Evolutionary conservation across 805 yeast species (phyloP).

Genomic region (Starmera pachycereana): DNA sequence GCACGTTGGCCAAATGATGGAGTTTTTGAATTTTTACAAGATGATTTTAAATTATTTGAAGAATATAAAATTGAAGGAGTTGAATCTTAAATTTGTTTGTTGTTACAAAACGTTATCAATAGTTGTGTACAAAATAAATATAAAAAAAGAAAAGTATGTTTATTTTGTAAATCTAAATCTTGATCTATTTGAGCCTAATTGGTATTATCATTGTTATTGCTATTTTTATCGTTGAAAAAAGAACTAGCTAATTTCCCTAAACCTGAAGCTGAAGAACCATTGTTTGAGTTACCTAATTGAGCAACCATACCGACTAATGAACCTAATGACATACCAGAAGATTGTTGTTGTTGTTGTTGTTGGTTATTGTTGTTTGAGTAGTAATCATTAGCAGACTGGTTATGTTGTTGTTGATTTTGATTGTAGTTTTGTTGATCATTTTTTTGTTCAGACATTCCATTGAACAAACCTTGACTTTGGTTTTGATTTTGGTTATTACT

Average conservation of each 20-base stretch:
- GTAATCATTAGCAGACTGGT: no score
- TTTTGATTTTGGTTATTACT: neutral
- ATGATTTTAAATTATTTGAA: constrained; percentile 35
- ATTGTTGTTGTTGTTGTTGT: neutral
- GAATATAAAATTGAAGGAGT: constrained; percentile 8
- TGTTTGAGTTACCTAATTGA: neutral
- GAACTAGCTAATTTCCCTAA: neutral
- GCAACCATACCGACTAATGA: neutral
- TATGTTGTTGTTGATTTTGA: no score
- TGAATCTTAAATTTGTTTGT: constrained; percentile 2
- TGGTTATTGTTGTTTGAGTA: neutral
- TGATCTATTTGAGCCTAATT: neutral
- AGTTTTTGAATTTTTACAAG: constrained; percentile 44
- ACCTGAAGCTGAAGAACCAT: neutral
- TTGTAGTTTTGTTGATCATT: no score
- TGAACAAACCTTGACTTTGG: neutral
- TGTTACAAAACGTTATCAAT: no score
- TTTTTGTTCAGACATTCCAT: no score
- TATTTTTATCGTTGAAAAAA: neutral
- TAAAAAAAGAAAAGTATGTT: no score
- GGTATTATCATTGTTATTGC: neutral
- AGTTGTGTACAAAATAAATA: no score
- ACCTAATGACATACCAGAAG: no score
- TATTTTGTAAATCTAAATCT: neutral
- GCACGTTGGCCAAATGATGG: constrained; percentile 59